phyloP scores from a whole-genome alignment of 176 grass and related monocot genomes.

The Oryza nivara region DNA sequence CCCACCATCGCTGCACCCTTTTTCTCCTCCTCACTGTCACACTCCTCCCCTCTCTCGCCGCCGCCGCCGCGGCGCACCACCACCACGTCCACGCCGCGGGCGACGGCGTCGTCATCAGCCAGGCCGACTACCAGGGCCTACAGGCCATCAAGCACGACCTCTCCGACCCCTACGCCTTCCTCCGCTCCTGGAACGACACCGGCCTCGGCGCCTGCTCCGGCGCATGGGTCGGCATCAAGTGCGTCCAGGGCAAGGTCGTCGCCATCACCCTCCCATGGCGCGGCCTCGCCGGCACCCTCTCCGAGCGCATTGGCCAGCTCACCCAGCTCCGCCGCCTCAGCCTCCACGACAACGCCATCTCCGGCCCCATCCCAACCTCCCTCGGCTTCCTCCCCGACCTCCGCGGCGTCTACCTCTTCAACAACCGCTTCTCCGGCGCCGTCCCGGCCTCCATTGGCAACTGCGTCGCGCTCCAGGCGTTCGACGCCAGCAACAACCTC shows the following conservation, averaged over 20 bases:
- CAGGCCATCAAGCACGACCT: slow-evolving; percentile 68
- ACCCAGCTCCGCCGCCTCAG: slow-evolving; percentile 53
- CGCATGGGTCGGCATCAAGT: slow-evolving; percentile 67
- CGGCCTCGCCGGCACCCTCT: slow-evolving; percentile 51
- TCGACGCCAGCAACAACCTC: slow-evolving; percentile 67
- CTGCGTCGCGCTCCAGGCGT: slow-evolving; percentile 49
- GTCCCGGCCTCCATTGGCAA: slow-evolving; percentile 51
- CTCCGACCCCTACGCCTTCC: slow-evolving; percentile 46
- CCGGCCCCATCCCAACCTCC: slow-evolving; percentile 44
- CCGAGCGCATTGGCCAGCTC: slow-evolving; percentile 65
- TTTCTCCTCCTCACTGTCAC: too few species aligned
- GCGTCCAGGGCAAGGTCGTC: slow-evolving; percentile 64
- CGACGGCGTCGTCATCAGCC: slow-evolving; percentile 63
- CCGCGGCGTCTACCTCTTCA: slow-evolving; percentile 79
- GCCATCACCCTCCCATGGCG: slow-evolving; percentile 69
- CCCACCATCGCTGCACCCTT: background rate
- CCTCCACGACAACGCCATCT: slow-evolving; percentile 67
- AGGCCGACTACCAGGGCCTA: slow-evolving; percentile 67
- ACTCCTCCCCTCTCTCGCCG: background rate
- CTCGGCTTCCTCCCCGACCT: slow-evolving; percentile 52
- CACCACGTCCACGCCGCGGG: slow-evolving; percentile 18
- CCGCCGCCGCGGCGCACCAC: background rate
- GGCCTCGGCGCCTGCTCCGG: slow-evolving; percentile 68
- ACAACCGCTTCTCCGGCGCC: slow-evolving; percentile 69
- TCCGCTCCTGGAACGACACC: slow-evolving; percentile 68